Evolutionary conservation across 2,329 filamentous ascomycete species (phyloP), one percentile per base, ranked within the genome.

Genomic region (Mollisiaceae sp.): DNA sequence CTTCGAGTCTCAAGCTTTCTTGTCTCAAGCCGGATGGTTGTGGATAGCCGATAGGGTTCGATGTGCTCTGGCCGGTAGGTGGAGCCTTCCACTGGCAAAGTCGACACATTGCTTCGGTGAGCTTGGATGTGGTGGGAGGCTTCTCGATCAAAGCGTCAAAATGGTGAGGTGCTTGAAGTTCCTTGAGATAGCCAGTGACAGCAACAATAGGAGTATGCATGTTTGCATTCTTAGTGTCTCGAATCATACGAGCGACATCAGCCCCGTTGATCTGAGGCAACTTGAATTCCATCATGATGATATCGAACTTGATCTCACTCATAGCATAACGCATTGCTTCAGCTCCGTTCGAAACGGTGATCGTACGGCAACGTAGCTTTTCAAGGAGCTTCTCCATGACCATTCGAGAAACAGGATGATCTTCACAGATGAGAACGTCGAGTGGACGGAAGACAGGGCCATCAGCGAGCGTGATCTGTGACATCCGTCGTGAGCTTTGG

Each of bases 301-400:
- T 93, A 78, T 99, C 95, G 75, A 98, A 99, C 75, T 98, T 97
- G 76, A 99, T 94, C 76, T 98, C 94, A 75, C 94, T 94, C 83
- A 97, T 92, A 35, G 95, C 93, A 78, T 95, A 97, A 24, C 94
- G 89, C 73, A 97, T 90, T 12, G 94, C 95, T 75, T 99, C 95
- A 0, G 92, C 90, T 0, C 95, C 95, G 72, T 94, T 97, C 2
- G 90, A 86, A 4, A 95, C 94, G 2, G 92, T 93, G 73, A 99
- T 95, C 9, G 94, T 97, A 50, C 95, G 91, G 74, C 95, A 99
- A 41, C 93, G 91, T 41, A 98, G 82, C 79, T 98, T 99, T 78
- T 99, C 95, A 60, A 99, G 85, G 8, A 99, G 82, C 73, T 97
- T 95, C 76, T 99, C 95, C 94, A 99, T 98, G n/a, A 99, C 94